These are phyloP conservation scores for Lasiodiplodia theobromae DNA, from an alignment of 2,329 filamentous ascomycete species.

Conservation along the genomic window DNA sequence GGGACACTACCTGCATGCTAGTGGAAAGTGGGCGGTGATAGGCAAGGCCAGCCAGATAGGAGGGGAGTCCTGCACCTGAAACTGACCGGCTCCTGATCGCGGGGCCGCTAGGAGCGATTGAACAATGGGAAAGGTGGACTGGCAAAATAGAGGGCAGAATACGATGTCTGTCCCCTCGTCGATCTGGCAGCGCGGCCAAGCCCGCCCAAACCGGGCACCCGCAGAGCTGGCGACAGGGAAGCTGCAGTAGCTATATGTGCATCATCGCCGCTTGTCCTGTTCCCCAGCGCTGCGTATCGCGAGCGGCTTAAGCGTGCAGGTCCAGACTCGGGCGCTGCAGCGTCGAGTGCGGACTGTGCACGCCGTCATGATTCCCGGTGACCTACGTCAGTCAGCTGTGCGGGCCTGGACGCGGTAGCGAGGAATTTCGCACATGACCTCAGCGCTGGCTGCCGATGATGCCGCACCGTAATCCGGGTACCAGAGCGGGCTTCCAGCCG, in stretches of 20 bases:
- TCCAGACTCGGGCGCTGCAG: not conserved
- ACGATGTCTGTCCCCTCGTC: constrained; percentile 23
- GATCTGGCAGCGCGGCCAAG: constrained; percentile 22
- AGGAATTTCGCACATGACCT: constrained; percentile 21
- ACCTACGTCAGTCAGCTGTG: constrained; percentile 5
- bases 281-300: not conserved
- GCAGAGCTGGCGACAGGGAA: constrained; percentile 25
- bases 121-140: constrained; percentile 1
- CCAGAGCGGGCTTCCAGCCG: constrained; percentile 17
- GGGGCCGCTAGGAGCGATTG: not conserved
- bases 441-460: constrained; percentile 5
- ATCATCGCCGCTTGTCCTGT: constrained; percentile 14
- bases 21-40: constrained; percentile 24
- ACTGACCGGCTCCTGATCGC: not conserved
- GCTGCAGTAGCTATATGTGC: constrained; percentile 21
- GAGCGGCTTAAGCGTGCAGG: not conserved
- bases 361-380: constrained; percentile 5
- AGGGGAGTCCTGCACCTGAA: not conserved
- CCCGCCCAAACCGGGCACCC: constrained; percentile 22
- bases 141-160: constrained; percentile 17
- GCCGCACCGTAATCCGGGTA: constrained; percentile 5
- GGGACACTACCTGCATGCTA: constrained; percentile 28
- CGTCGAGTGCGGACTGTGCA: not conserved
- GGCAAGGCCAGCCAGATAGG: constrained; percentile 17
- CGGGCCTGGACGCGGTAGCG: constrained; percentile 2